A percentile compares a stretch with the other conserved stretches of the same genome.
These are phyloP conservation scores for Zhuliangozyma blackwelliae DNA, from an alignment of 1,139 yeast species.

Conservation along the genomic window DNA sequence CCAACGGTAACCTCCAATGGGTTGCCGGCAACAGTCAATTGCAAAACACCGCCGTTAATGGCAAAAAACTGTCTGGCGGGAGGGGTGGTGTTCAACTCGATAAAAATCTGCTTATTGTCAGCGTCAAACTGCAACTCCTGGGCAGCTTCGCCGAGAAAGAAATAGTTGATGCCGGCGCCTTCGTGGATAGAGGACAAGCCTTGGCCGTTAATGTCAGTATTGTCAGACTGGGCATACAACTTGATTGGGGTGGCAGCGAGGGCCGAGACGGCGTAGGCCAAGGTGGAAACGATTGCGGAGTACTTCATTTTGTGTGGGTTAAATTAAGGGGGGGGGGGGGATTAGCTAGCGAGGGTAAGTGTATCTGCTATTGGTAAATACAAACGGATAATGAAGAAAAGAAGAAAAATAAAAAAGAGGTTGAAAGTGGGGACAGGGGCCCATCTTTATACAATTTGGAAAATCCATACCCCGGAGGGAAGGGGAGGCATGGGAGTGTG, in stretches of 20 bases:
- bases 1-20: slow-evolving; percentile 10
- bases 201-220: slow-evolving; percentile 17
- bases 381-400: no score
- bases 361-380: no score
- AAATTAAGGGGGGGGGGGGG: no score
- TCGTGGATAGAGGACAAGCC: slow-evolving; percentile 39
- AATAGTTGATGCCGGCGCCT: slow-evolving; percentile 54
- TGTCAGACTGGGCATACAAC: slow-evolving; percentile 20
- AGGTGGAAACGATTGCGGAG: slow-evolving; percentile 14
- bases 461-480: no score
- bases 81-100: slow-evolving; percentile 11
- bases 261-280: slow-evolving; percentile 17
- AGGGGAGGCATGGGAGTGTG: no score
- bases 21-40: slow-evolving; percentile 12
- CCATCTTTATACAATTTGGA: no score
- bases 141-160: slow-evolving; percentile 23
- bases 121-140: slow-evolving; percentile 47
- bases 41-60: slow-evolving; percentile 1
- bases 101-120: slow-evolving; percentile 42
- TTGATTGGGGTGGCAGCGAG: slow-evolving; percentile 16
- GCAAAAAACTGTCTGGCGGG: slow-evolving; percentile 5
- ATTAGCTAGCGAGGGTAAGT: no score
- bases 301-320: slow-evolving; percentile 27
- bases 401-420: no score
- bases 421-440: no score